Evolutionary conservation across 2,329 filamentous ascomycete genomes (phyloP).

Genomic region (Fusarium illudens): DNA sequence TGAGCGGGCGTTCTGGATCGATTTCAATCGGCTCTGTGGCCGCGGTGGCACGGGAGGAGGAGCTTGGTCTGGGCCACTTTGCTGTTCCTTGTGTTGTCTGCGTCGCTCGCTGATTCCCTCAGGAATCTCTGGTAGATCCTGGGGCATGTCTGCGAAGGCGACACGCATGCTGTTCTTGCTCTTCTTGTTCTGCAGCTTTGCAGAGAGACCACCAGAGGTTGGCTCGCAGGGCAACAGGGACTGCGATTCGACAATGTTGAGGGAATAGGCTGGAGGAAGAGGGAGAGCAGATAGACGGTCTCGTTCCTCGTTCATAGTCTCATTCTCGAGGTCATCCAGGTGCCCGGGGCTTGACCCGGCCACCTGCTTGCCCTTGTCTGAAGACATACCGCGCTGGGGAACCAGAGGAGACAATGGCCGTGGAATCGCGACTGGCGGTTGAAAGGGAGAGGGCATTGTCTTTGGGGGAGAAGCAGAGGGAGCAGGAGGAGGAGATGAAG

Average conservation of each 20-base stretch:
- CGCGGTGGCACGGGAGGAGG: conserved; percentile 29
- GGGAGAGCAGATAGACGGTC: conserved; percentile 13
- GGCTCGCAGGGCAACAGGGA: conserved; percentile 26
- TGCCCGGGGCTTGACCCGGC: conserved; percentile 5
- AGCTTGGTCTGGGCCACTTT: conserved; percentile 34
- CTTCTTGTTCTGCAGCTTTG: conserved; percentile 60
- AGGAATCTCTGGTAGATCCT: conserved; percentile 60
- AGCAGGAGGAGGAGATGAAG: conserved; percentile 6
- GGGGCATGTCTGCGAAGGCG: conserved; percentile 46
- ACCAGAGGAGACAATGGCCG: conserved; percentile 18
- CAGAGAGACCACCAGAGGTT: conserved; percentile 46
- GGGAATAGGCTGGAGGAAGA: conserved; percentile 20
- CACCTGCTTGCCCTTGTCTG: conserved; percentile 7
- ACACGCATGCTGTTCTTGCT: conserved; percentile 45
- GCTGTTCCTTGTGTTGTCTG: conserved; percentile 44
- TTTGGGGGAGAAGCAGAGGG: conserved; percentile 18
- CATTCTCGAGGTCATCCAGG: conserved; percentile 9
- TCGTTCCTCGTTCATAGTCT: conserved; percentile 3
- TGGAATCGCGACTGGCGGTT: conserved; percentile 27
- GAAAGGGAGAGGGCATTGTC: conserved; percentile 14
- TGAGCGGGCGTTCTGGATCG: conserved; percentile 50
- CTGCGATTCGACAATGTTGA: conserved; percentile 18
- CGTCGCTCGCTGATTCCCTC: conserved; percentile 56
- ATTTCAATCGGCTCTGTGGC: conserved; percentile 23
- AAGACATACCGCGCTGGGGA: conserved; percentile 16